Evolutionary conservation across 2,329 filamentous ascomycete species (phyloP), one percentile per base, ranked within the genome.

Genomic region (Bipolaris victoriae): DNA sequence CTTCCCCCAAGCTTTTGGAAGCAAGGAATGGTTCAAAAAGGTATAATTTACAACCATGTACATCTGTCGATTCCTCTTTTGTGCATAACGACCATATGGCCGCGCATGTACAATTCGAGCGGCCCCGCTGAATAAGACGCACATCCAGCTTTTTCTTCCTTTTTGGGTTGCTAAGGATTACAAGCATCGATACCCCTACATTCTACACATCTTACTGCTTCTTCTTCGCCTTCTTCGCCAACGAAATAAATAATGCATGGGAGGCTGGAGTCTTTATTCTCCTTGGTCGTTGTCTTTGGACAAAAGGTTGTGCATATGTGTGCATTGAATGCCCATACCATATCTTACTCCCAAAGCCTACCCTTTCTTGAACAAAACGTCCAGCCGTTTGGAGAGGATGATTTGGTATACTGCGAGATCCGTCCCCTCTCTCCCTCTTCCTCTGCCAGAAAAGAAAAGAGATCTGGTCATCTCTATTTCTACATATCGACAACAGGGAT

Each of bases 161-260:
- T 50, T 56, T 33, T 48, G 50, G 55, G 44, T 20, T 16, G 13
- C 35, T 24, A 22, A 26, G 53, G 59, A 61, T 46, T 60, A 58
- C 65, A 66, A 65, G 65, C 65, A 65, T 66, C 64, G 62, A 68
- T 68, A 68, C 65, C 64, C 60, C 53, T 55, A 43, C n/a, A 39
- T 60, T 22, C 20, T 4, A 18, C 16, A 57, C 61, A 29, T 55
- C 33, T 40, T 45, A 43, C 51, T 44, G 26, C 54, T 15, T 41
- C 48, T 7, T 36, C 37, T 48, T 40, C 43, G 16, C 41, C 20
- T 37, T 22, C 20, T 18, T 37, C n/a, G 9, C 35, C 35, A 37
- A 37, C 15, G 15, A 4, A 37, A 37, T n/a, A 37, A 9, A 16
- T n/a, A 16, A 10, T 7, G 35, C 5, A 10, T 37, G 35, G 6